These are phyloP conservation scores for Hortiboletus rubellus DNA, from an alignment of 1,284 basidiomycete species.

Conservation along the genomic window DNA sequence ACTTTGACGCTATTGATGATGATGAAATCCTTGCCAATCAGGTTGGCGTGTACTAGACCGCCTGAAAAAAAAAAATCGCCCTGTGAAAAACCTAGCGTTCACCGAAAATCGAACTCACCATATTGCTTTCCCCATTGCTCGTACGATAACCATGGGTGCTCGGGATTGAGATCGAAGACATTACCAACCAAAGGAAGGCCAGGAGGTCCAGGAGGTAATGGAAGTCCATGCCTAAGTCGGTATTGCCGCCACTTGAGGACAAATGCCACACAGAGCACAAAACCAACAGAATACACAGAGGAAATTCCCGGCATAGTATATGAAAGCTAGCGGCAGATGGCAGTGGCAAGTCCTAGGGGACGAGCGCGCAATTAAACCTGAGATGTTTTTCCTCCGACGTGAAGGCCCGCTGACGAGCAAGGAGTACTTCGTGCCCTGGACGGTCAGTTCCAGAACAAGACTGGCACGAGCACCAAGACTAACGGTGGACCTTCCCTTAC, in stretches of 20 bases:
- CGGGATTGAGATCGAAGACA: constrained; percentile 17
- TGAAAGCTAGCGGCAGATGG: too few relatives aligned
- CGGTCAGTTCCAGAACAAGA: too few relatives aligned
- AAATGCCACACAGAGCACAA: constrained; percentile 9
- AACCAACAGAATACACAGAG: constrained; percentile 6
- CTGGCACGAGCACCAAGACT: too few relatives aligned
- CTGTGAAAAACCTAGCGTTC: neutral
- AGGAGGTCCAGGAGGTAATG: constrained; percentile 32
- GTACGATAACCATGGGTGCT: constrained; percentile 34
- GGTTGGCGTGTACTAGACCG: constrained; percentile 35
- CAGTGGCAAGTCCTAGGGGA: too few relatives aligned
- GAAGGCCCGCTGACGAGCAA: too few relatives aligned
- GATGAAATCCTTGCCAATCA: constrained; percentile 40
- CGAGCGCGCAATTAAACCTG: too few relatives aligned
- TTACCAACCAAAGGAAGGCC: constrained; percentile 34
- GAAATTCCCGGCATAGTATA: neutral
- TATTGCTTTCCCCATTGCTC: constrained; percentile 31
- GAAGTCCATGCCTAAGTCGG: constrained; percentile 16
- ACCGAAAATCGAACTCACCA: constrained; percentile 15
- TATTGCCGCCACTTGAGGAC: constrained; percentile 18
- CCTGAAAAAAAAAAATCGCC: constrained; percentile 22
- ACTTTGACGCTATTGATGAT: constrained; percentile 41
- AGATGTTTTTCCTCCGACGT: too few relatives aligned
- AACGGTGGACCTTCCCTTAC: too few relatives aligned
- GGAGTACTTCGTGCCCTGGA: too few relatives aligned